Percentiles rank a stretch among this genome's conserved stretches.
Evolutionary conservation across 1,139 yeast species (phyloP).

Genomic region (Sporopachydermia cereana): DNA sequence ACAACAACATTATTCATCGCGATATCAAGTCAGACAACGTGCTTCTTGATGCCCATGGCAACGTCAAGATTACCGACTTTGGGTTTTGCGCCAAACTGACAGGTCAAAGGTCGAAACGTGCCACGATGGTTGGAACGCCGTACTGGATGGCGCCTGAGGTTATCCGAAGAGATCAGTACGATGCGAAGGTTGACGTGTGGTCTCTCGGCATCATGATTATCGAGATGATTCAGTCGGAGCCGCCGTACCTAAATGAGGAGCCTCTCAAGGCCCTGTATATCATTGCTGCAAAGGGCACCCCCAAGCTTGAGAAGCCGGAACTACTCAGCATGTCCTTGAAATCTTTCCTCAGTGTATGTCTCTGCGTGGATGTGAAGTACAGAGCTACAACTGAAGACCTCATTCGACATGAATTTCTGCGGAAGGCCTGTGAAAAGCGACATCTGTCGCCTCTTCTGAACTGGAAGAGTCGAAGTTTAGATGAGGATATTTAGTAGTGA

Average conservation of each 20-base stretch:
- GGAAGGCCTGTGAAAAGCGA: constrained; percentile 55
- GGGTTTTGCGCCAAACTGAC: constrained; percentile 97
- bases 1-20: constrained; percentile 86
- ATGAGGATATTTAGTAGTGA: background rate
- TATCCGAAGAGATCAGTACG: constrained; percentile 91
- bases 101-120: constrained; percentile 84
- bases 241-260: constrained; percentile 93
- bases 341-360: constrained; percentile 79
- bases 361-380: constrained; percentile 89
- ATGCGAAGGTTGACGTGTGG: constrained; percentile 97
- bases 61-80: constrained; percentile 92
- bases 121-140: constrained; percentile 98
- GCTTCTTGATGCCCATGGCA: constrained; percentile 71
- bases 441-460: constrained; percentile 61
- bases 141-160: constrained; percentile 99
- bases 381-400: constrained; percentile 88
- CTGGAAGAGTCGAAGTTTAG: constrained; percentile 36
- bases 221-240: constrained; percentile 97
- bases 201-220: constrained; percentile 96
- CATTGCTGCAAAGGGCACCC: constrained; percentile 96
- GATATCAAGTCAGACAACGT: constrained; percentile 95
- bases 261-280: constrained; percentile 80
- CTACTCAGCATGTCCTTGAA: constrained; percentile 66
- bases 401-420: constrained; percentile 68
- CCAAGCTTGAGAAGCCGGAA: constrained; percentile 84